Conservation (phyloP, 202 grass and related monocot species). For the Zoysia matrella region DNA sequence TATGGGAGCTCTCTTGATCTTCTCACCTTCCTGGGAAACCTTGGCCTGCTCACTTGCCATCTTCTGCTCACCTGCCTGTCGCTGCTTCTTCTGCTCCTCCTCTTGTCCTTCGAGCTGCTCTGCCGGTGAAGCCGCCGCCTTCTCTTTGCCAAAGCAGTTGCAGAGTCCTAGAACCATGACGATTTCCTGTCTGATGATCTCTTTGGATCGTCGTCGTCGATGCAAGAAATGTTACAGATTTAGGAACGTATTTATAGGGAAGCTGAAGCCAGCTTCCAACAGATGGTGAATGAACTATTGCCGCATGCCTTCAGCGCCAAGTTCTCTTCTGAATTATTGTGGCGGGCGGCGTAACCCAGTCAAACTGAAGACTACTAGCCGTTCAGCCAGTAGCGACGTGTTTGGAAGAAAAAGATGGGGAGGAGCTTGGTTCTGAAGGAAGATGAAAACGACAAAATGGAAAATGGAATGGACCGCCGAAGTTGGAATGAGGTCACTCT, state of each 20-base stretch:
- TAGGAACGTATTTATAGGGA: constrained; percentile 22
- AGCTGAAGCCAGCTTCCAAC: background rate
- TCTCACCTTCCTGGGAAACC: background rate
- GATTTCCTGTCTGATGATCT: background rate
- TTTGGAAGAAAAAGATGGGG: background rate
- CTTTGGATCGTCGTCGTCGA: background rate
- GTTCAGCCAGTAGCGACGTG: background rate
- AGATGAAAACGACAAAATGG: background rate
- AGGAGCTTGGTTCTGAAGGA: constrained; percentile 8
- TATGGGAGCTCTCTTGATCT: background rate
- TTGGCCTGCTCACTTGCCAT: background rate
- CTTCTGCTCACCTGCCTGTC: background rate
- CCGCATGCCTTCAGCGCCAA: constrained; percentile 1
- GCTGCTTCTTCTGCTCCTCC: background rate
- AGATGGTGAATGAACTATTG: background rate
- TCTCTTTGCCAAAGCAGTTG: constrained; percentile 7
- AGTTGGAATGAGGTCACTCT: too few relatives aligned
- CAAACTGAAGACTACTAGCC: background rate
- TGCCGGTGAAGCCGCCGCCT: background rate
- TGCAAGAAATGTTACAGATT: background rate
- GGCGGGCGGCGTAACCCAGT: background rate
- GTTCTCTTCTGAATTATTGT: background rate
- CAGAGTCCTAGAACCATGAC: constrained; percentile 27
- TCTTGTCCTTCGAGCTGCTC: background rate
- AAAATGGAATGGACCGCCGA: too few relatives aligned